These are phyloP conservation scores for Pseudocercospora pini-densiflorae DNA, from an alignment of 2,329 filamentous ascomycete genomes.

Conservation along the genomic window DNA sequence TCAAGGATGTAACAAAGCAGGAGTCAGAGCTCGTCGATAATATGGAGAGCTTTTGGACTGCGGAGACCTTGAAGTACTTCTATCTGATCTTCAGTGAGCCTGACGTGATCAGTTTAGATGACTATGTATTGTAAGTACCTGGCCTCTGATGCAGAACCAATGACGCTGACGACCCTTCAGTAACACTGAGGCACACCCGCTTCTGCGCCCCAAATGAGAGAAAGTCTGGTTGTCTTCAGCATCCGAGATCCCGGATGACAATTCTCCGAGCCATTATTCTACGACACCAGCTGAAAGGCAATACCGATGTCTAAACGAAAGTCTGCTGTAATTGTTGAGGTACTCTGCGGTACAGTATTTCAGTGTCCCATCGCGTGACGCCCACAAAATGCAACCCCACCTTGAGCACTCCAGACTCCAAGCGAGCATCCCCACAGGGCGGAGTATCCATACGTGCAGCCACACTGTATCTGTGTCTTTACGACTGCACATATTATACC, in stretches of 20 bases:
- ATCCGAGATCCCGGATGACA: too few relatives aligned
- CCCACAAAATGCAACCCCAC: not conserved
- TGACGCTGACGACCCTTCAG: slow-evolving; percentile 13
- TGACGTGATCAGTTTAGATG: slow-evolving; percentile 62
- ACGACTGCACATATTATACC: not conserved
- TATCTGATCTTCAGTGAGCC: slow-evolving; percentile 67
- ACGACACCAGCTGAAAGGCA: not conserved
- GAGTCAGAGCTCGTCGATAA: slow-evolving; percentile 54
- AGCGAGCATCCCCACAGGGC: not conserved
- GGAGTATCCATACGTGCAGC: not conserved
- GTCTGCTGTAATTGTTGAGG: not conserved
- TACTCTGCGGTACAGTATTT: not conserved
- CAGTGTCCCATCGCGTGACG: not conserved
- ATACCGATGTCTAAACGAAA: not conserved
- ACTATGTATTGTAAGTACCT: slow-evolving; percentile 46
- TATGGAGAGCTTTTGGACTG: slow-evolving; percentile 78
- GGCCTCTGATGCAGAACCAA: too few relatives aligned
- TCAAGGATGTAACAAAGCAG: slow-evolving; percentile 66
- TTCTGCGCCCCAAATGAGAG: slow-evolving; percentile 17
- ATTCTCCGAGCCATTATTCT: too few relatives aligned
- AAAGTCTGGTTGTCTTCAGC: not conserved
- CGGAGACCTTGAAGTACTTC: slow-evolving; percentile 71
- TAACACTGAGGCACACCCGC: slow-evolving; percentile 52
- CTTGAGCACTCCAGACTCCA: not conserved
- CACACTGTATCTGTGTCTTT: not conserved